phyloP scores from a whole-genome alignment of 129 eudicot genomes.

The Pulicaria dysenterica region DNA sequence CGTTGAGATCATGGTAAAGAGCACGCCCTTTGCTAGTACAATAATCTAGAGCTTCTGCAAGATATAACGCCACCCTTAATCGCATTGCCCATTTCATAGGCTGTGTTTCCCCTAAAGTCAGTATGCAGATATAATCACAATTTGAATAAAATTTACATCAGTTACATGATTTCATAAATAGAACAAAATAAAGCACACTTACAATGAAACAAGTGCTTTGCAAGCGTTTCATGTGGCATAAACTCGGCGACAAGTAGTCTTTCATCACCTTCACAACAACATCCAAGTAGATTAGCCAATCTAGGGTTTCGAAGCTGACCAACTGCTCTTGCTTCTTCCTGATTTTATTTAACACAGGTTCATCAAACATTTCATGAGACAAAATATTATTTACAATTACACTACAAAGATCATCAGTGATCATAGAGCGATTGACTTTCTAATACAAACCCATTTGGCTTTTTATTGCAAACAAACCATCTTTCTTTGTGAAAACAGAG shows the following conservation, averaged over 20 bases:
- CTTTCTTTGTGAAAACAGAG: neutral
- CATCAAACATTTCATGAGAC: neutral
- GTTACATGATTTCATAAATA: neutral
- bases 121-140: conserved; percentile 31
- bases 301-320: conserved; percentile 79
- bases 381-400: neutral
- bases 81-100: conserved; percentile 99
- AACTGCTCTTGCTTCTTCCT: conserved; percentile 95
- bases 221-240: conserved; percentile 91
- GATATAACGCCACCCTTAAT: conserved; percentile 85
- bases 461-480: neutral
- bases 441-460: neutral
- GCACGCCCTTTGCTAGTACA: conserved; percentile 88
- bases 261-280: conserved; percentile 90
- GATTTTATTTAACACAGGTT: neutral
- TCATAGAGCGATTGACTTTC: neutral
- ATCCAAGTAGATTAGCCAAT: conserved; percentile 83
- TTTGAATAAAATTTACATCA: conserved; percentile 1
- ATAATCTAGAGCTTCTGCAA: conserved; percentile 85
- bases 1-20: conserved; percentile 89
- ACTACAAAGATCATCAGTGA: neutral
- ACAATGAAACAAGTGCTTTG: conserved; percentile 89
- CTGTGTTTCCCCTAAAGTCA: conserved; percentile 79
- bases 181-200: conserved; percentile 30
- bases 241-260: conserved; percentile 84